These are phyloP conservation scores for Cryptomeria japonica DNA, from an alignment of 75 land plant genomes.

Conservation along the genomic window DNA sequence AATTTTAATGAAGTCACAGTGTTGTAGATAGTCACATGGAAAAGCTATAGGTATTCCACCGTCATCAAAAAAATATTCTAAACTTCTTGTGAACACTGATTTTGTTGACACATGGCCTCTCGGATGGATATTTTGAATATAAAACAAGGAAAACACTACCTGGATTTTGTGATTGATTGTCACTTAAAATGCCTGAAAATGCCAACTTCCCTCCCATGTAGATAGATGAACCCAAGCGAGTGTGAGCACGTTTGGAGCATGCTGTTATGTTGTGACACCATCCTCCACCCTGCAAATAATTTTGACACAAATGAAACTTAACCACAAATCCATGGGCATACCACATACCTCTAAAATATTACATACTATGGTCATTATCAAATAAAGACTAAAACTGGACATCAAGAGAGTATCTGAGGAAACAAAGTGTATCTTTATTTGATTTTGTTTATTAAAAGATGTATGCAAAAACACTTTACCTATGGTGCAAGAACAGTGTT, in stretches of 20 bases:
- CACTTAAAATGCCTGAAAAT: constrained; percentile 7
- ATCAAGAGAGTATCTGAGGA: not conserved
- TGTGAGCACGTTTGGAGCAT: constrained; percentile 11
- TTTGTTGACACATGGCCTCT: not conserved
- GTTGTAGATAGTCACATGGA: not conserved
- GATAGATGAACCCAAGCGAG: constrained; percentile 6
- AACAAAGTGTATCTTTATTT: not conserved
- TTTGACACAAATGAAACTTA: not conserved
- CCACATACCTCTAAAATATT: not conserved
- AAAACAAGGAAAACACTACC: not conserved
- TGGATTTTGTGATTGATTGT: not conserved
- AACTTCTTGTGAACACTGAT: not conserved
- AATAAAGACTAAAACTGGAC: not conserved
- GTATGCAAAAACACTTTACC: not conserved
- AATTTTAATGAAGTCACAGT: not conserved
- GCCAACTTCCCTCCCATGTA: constrained; percentile 8
- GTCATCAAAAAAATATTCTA: not conserved
- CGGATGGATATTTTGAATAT: not conserved
- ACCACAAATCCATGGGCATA: not conserved
- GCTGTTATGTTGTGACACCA: constrained; percentile 17
- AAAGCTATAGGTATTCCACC: not conserved
- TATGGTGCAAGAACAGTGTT: not conserved
- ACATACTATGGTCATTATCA: not conserved
- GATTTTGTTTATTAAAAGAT: not conserved
- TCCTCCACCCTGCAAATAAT: constrained; percentile 16